A percentile compares a stretch with the other conserved stretches of the same genome.
phyloP scores from a whole-genome alignment of 148 eudicot genomes.

The Agrostemma githago region DNA sequence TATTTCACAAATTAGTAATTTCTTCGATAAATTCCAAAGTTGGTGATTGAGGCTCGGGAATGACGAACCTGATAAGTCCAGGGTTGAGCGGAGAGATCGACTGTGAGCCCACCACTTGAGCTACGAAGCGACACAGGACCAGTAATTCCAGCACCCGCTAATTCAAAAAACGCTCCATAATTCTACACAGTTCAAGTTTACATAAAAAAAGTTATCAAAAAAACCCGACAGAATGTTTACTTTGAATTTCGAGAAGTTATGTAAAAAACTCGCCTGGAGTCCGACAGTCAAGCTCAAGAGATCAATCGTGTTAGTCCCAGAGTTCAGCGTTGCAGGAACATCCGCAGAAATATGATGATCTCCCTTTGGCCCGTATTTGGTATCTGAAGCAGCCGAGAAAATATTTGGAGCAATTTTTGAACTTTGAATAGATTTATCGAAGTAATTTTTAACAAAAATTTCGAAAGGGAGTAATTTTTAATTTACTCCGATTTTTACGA shows the following conservation, averaged over 20 bases:
- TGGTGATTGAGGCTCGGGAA: background rate
- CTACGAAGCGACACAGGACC: conserved; percentile 70
- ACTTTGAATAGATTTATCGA: too few relatives aligned
- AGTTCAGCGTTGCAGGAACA: conserved; percentile 43
- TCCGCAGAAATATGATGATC: conserved; percentile 44
- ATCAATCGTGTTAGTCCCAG: conserved; percentile 64
- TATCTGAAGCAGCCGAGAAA: conserved; percentile 25
- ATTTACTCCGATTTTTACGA: too few relatives aligned
- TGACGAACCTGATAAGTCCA: conserved; percentile 86
- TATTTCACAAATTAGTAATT: background rate
- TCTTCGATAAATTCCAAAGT: background rate
- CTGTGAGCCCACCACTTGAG: conserved; percentile 38
- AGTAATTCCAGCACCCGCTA: conserved; percentile 65
- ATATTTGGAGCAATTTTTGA: too few relatives aligned
- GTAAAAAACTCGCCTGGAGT: conserved; percentile 50
- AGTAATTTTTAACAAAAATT: too few relatives aligned
- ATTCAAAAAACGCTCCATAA: conserved; percentile 80
- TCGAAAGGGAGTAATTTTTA: too few relatives aligned
- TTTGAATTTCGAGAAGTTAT: background rate
- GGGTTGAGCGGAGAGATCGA: conserved; percentile 64
- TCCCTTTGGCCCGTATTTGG: conserved; percentile 33
- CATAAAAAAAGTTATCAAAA: conserved; percentile 7
- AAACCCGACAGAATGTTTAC: background rate
- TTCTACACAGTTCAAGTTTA: conserved; percentile 39
- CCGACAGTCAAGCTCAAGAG: conserved; percentile 94